phyloP scores from a whole-genome alignment of 495 filamentous ascomycete genomes.

The Trichodelitschia bisporula region DNA sequence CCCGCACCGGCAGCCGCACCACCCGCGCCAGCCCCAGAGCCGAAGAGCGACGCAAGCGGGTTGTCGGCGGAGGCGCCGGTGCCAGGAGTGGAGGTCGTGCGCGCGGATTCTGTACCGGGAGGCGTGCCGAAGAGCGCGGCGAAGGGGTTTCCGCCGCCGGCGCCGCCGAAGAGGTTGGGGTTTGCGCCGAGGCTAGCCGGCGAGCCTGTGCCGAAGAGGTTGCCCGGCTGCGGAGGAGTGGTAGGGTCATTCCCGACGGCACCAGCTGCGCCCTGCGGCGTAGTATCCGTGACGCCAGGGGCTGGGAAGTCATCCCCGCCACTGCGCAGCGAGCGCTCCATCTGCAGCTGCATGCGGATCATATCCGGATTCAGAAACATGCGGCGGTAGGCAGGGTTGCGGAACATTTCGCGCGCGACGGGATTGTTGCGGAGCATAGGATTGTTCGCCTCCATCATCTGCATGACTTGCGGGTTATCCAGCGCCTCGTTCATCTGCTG shows the following conservation, averaged over 20 bases:
- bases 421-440: conserved; percentile 70
- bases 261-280: conserved; percentile 10
- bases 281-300: conserved; percentile 65
- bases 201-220: no score
- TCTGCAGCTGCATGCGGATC: conserved; percentile 50
- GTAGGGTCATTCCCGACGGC: conserved; percentile 14
- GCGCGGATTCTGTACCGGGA: not conserved
- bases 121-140: conserved; percentile 26
- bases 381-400: conserved; percentile 61
- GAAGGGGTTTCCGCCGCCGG: conserved; percentile 47
- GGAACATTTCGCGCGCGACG: conserved; percentile 56
- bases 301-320: conserved; percentile 50
- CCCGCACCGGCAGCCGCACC: no score
- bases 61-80: not conserved
- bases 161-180: no score
- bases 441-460: conserved; percentile 67
- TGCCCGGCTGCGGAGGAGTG: no score
- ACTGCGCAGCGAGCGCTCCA: conserved; percentile 42
- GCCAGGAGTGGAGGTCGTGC: not conserved
- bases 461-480: conserved; percentile 66
- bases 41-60: conserved; percentile 13
- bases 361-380: conserved; percentile 92
- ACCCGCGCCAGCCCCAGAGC: conserved; percentile 13
- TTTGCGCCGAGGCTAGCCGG: no score
- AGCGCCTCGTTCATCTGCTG: conserved; percentile 80